Conservation (phyloP, 192 early-diverging fungal species). For the Entophlyctis luteolus region DNA sequence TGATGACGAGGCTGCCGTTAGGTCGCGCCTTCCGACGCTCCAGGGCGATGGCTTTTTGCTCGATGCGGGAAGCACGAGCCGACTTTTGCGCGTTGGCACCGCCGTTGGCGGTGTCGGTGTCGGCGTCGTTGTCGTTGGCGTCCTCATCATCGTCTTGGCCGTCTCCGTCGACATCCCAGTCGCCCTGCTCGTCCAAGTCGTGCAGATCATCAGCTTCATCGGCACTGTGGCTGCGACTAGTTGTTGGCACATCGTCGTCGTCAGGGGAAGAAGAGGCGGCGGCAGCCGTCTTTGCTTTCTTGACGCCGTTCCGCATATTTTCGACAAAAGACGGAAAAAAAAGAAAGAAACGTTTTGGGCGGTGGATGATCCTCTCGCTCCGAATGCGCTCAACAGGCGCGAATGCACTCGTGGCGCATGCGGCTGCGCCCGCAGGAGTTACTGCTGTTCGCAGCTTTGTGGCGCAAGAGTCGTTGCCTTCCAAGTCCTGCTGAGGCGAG, state of each 20-base stretch:
- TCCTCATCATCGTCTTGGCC: constrained; percentile 21
- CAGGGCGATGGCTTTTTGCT: constrained; percentile 36
- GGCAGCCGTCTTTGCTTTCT: background rate
- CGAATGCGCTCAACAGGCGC: no score
- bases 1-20: constrained; percentile 63
- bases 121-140: background rate
- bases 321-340: no score
- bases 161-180: background rate
- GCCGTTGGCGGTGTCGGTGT: background rate
- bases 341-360: no score
- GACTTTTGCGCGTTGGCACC: constrained; percentile 25
- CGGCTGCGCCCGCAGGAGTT: no score
- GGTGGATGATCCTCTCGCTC: no score
- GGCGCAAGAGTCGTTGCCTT: no score
- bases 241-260: background rate
- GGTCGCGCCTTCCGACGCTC: constrained; percentile 67
- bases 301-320: background rate
- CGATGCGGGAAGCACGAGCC: constrained; percentile 28
- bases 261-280: no score
- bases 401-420: no score
- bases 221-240: background rate
- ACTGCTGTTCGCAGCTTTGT: no score
- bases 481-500: no score
- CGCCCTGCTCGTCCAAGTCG: constrained; percentile 6
- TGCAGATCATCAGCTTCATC: constrained; percentile 1